Percentiles rank a stretch among this genome's conserved stretches.
phyloP scores from a whole-genome alignment of 2,329 filamentous ascomycete genomes.

The Fusarium chaquense region DNA sequence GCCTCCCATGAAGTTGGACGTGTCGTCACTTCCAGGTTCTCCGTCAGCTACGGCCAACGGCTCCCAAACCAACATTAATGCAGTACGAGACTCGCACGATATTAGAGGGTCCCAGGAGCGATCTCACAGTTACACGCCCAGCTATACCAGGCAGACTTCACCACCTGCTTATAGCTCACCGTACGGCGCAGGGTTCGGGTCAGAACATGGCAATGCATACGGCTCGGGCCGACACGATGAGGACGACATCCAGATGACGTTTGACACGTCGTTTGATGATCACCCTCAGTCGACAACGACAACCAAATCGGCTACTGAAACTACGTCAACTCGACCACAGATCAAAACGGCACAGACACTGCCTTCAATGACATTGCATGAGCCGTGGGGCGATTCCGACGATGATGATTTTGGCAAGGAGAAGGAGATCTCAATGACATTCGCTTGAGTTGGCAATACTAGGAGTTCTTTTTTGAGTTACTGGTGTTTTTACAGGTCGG shows the following conservation, averaged over 20 bases:
- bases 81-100: slow-evolving; percentile 44
- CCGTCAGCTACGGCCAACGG: slow-evolving; percentile 40
- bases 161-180: slow-evolving; percentile 40
- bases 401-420: slow-evolving; percentile 79
- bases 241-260: slow-evolving; percentile 75
- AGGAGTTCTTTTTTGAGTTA: slow-evolving; percentile 18
- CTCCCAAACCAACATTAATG: slow-evolving; percentile 33
- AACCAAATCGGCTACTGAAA: slow-evolving; percentile 49
- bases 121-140: slow-evolving; percentile 41
- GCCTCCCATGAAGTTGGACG: slow-evolving; percentile 86
- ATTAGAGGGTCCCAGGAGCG: slow-evolving; percentile 39
- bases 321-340: slow-evolving; percentile 45
- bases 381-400: slow-evolving; percentile 78
- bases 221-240: slow-evolving; percentile 52
- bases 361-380: slow-evolving; percentile 62
- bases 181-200: slow-evolving; percentile 38
- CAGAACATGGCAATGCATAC: slow-evolving; percentile 39
- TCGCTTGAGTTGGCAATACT: slow-evolving; percentile 65
- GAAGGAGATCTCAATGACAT: slow-evolving; percentile 83
- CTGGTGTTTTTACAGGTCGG: slow-evolving; percentile 35
- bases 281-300: slow-evolving; percentile 33
- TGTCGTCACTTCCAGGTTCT: slow-evolving; percentile 53
- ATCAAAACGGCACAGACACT: slow-evolving; percentile 60
- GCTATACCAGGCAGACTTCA: slow-evolving; percentile 36
- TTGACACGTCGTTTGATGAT: slow-evolving; percentile 72